Evolutionary conservation across 805 yeast species (phyloP).

Genomic region (Saccharomyces jurei): DNA sequence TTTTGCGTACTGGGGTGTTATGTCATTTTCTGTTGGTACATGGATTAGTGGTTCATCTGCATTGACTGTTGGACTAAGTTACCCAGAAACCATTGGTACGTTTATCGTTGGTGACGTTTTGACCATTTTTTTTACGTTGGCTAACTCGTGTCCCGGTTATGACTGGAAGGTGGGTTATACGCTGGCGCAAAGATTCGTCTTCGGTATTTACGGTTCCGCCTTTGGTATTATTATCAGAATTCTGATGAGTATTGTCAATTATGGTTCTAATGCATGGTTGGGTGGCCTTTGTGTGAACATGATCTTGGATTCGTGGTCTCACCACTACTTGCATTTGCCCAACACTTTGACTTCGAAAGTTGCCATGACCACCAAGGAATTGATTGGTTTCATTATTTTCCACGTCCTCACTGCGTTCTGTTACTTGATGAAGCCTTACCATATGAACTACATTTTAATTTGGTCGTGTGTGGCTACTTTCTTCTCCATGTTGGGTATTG

Average conservation of each 20-base stretch:
- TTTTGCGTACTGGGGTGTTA: constrained; percentile 39
- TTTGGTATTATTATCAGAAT: constrained; percentile 37
- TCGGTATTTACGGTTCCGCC: constrained; percentile 39
- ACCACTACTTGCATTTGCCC: constrained; percentile 29
- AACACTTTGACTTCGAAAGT: constrained; percentile 29
- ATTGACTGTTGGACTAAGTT: constrained; percentile 37
- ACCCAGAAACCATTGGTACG: constrained; percentile 39
- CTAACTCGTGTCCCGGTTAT: constrained; percentile 42
- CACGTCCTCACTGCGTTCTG: constrained; percentile 37
- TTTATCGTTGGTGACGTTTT: constrained; percentile 41
- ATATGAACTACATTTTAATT: constrained; percentile 32
- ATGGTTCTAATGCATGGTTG: constrained; percentile 39
- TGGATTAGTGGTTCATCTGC: constrained; percentile 41
- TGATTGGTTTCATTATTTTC: constrained; percentile 36
- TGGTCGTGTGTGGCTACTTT: constrained; percentile 32
- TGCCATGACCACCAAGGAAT: constrained; percentile 31
- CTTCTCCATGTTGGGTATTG: constrained; percentile 36
- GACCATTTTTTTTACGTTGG: constrained; percentile 36
- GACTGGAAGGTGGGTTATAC: constrained; percentile 45
- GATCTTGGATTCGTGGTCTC: constrained; percentile 36
- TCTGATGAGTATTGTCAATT: constrained; percentile 40
- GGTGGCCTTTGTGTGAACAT: constrained; percentile 37
- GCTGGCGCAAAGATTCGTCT: constrained; percentile 37
- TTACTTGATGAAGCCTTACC: constrained; percentile 38
- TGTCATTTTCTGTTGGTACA: constrained; percentile 38